Base-by-base conservation (phyloP, 768 basidiomycete genomes). In the Mycena maculata region DNA sequence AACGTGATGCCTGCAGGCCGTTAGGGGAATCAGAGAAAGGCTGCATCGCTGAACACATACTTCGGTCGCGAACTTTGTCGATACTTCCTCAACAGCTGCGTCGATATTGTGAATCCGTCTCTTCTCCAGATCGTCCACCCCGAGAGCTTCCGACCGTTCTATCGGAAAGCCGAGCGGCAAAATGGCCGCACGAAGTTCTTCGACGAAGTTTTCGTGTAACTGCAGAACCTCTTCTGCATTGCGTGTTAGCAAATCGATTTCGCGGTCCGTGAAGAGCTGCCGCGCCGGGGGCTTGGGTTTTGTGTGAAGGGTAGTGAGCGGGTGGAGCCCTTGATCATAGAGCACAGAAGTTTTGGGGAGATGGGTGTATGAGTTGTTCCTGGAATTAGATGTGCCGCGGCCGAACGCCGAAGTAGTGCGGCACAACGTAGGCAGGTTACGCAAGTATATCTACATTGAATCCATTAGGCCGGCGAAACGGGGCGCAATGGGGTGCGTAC, bases 151-250 rank as follows among this genome's bases (percentile, higher is more conserved):
- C 25, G 68, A 31, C 73, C 68, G 25, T 72, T 73, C 76, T 75
- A 85, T 78, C 6, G 77, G 69, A 69, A 89, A 82, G 8, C 90
- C 90, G 12, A 88, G 80, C 12, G 86, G 85, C 23, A 79, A 75
- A 39, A 91, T 75, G 23, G 84, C 84, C 5, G 75, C 74, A 38
- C 81, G 77, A 45, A 94, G 83, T 68, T 86, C 85, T 55, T 76
- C 76, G n/a, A 89, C 82, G 47, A 95, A 88, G 11, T 81, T 79
- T 74, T 93, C 90, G 67, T 95, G 93, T 16, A 93, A 77, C 27
- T 82, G 78, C 57, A 95, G 82, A 25, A 95, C 80, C 30, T 91
- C 86, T 63, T 85, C 85, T 5, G 88, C 86, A 79, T 94, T 93
- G 45, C 92, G 86, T 44, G 85, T 85, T 62, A 94, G 76, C 5